Conservation (phyloP, 495 filamentous ascomycete species). For the Penicillium odoratum region DNA sequence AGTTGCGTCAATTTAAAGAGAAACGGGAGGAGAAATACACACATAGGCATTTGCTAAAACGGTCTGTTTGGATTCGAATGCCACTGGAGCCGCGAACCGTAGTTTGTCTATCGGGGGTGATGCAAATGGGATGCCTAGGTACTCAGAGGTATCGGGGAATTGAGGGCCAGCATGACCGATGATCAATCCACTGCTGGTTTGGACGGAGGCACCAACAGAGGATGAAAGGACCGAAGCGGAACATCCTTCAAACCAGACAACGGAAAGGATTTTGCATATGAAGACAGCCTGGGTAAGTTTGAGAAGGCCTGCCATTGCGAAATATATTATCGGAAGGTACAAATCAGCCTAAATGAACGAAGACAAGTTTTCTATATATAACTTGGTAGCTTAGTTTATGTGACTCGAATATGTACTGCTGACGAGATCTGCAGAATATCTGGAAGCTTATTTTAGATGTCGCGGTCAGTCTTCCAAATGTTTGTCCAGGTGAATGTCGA, state of each 20-base stretch:
- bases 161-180: constrained; percentile 44
- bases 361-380: background rate
- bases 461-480: background rate
- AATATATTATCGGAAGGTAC: background rate
- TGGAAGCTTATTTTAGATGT: background rate
- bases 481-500: background rate
- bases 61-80: constrained; percentile 12
- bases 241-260: background rate
- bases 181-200: constrained; percentile 38
- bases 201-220: background rate
- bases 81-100: constrained; percentile 43
- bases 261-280: background rate
- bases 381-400: background rate
- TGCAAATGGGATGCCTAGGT: constrained; percentile 51
- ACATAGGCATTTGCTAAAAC: constrained; percentile 25
- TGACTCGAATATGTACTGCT: background rate
- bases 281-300: background rate
- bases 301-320: background rate
- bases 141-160: constrained; percentile 43
- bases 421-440: background rate
- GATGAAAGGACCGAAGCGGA: background rate
- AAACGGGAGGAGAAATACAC: background rate
- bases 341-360: background rate
- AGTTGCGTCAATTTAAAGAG: background rate
- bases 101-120: constrained; percentile 45